Evolutionary conservation across 306 rosid genomes (phyloP).

Genomic region (Casuarina cunninghamiana): DNA sequence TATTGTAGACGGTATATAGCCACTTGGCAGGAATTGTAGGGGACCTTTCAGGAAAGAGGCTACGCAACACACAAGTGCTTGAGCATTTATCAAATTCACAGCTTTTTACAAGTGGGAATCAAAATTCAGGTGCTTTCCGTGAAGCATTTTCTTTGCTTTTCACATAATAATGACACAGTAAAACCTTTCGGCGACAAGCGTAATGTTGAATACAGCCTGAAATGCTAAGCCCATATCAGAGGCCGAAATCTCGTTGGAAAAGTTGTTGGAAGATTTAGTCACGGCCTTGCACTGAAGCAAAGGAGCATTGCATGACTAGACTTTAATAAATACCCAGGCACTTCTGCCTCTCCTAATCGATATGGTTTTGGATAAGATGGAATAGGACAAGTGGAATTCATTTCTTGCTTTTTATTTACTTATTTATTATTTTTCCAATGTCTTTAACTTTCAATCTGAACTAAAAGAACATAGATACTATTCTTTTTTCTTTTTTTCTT

Average conservation of each 20-base stretch:
- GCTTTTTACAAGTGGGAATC: constrained; percentile 40
- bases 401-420: not conserved
- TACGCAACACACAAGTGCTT: not conserved
- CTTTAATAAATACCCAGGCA: constrained; percentile 13
- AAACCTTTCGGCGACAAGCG: constrained; percentile 41
- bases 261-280: constrained; percentile 40
- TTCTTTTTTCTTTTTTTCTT: constrained; percentile 8
- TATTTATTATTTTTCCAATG: too few relatives aligned
- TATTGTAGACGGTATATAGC: not conserved
- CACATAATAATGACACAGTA: constrained; percentile 26
- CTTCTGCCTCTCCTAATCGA: constrained; percentile 13
- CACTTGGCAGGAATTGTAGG: constrained; percentile 14
- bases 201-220: constrained; percentile 28
- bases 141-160: constrained; percentile 9
- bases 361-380: constrained; percentile 45
- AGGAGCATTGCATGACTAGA: constrained; percentile 39
- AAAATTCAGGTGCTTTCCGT: constrained; percentile 42
- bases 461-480: constrained; percentile 15
- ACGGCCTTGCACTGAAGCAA: constrained; percentile 38
- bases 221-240: constrained; percentile 27
- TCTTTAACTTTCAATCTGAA: too few relatives aligned
- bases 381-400: constrained; percentile 28
- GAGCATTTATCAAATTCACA: constrained; percentile 9
- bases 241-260: constrained; percentile 27
- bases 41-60: constrained; percentile 11